Base-by-base conservation (phyloP, 139 green algal species). In the Pedinophyceae sp. region DNA sequence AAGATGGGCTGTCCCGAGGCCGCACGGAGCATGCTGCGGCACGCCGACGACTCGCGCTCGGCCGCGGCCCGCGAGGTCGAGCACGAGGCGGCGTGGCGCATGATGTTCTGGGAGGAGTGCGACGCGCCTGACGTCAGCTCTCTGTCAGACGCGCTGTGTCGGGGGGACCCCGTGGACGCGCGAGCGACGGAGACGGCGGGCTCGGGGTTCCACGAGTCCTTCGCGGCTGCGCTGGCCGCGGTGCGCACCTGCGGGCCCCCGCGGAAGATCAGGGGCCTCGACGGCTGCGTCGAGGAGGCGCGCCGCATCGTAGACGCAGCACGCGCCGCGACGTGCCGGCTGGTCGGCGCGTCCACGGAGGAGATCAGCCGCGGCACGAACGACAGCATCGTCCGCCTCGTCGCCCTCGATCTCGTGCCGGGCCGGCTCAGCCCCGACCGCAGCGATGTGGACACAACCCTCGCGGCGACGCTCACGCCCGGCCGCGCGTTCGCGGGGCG, bases 401-500 rank as follows among this genome's bases (percentile, higher is more conserved):
- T 7, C 34, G 7, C 10, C 34, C 34, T 7, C 10, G 34, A 13
- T 43, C 34, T 13, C 13, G 34, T 7, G 34, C 10, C 34, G 34
- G 34, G 34, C 34, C 13, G 34, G 34, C 34, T 43, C 10, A 43
- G 34, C 34, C 13, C 7, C 6, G 30, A 47, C 27, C 7, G 30
- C 34, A 6, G 16, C 13, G 52, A 26, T 5, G 45, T 50, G 45
- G 45, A 30, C 2, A 30, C 7, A 20, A 2, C 13, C 10, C 13
- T 27, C 3, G 3, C 16, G 3, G 28, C 25, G 19, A 13, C 25
- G 20, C 20, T 50, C 27, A 29, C 29, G 29, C n/a, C 27, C 29
- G 28, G 47, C 45, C 30, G 50, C n/a, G 39, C 27, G 27, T 13
- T 7, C 34, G 58, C 59, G 4, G 48, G 40, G 45, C 60, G 56